Base-by-base conservation (phyloP, 805 yeast species). In the Lipomyces anomalus region DNA sequence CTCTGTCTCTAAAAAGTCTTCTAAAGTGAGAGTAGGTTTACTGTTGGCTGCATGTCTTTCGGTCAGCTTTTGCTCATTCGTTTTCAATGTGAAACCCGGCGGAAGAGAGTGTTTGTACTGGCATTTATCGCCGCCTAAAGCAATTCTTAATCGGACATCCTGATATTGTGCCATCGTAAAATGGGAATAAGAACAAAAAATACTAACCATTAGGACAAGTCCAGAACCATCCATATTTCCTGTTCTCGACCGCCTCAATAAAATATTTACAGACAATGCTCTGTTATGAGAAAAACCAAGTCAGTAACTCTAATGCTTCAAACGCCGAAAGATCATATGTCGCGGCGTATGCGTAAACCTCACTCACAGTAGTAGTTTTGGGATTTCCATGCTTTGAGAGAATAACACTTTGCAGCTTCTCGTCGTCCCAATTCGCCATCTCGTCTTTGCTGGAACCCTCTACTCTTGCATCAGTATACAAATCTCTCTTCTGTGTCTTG, bases 221-320 rank as follows among this genome's bases (percentile, higher is more conserved):
- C 98, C 98, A 92, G 68, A 92, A 89, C 98, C 98, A 92, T 61
- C 98, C 98, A 64, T 92, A 92, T 63, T 90, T 90, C 47, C 90
- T 92, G 61, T 88, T 87, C 63, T 92, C 99, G 47, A 92, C 97
- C 0, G 98, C 97, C 49, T 88, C 95, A 55, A 92, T 85, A 69
- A 92, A 94, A 67, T 66, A 79, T 65, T 89, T 92, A 76, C 99
- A 92, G 40, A 92, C 85, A 56, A 77, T 92, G 55, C 90, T 97
- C 30, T 26, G 30, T 13, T 13, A 13, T 26, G 11, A 26, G 30
- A 9, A 13, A 9, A 13, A 9, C 30, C 30, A 13, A 9, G 30
- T 13, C n/a, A n/a, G n/a, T n/a, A n/a, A n/a, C n/a, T n/a, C n/a
- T n/a, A n/a, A n/a, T n/a, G n/a, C n/a, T n/a, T n/a, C n/a, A n/a